Evolutionary conservation across 2,329 filamentous ascomycete genomes (phyloP).

Genomic region (Atkinsonella hypoxylon): DNA sequence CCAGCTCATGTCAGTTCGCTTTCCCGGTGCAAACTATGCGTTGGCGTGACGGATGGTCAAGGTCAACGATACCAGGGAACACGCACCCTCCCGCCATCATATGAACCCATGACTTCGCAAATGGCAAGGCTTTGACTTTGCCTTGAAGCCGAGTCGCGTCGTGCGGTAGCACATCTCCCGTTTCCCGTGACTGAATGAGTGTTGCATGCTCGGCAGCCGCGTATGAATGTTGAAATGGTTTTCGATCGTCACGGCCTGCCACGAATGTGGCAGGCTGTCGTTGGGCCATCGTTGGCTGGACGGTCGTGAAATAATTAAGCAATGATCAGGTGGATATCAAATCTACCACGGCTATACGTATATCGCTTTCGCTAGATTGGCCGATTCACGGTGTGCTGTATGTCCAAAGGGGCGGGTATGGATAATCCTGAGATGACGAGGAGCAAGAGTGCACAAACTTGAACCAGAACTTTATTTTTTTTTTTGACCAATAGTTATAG

Average conservation of each 20-base stretch:
- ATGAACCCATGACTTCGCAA: conserved; percentile 79
- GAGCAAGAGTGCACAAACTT: no score
- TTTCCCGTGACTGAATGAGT: conserved; percentile 48
- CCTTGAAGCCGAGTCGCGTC: conserved; percentile 20
- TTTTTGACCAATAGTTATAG: no score
- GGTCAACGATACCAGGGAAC: neutral
- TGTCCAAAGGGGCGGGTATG: no score
- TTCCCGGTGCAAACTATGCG: neutral
- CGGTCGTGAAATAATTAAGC: no score
- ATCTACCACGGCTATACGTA: no score
- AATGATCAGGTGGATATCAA: no score
- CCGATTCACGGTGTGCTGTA: no score
- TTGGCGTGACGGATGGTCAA: neutral
- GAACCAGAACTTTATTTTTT: no score
- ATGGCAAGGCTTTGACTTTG: conserved; percentile 32
- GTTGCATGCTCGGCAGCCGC: conserved; percentile 23
- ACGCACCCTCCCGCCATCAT: conserved; percentile 80
- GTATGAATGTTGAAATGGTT: conserved; percentile 18
- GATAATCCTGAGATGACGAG: no score
- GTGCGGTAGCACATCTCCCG: conserved; percentile 41
- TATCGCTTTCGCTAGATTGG: neutral
- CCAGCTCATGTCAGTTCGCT: conserved; percentile 9
- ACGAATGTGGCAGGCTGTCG: conserved; percentile 17
- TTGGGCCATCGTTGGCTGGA: conserved; percentile 19
- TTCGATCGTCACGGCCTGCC: conserved; percentile 19